phyloP scores from a whole-genome alignment of 129 eudicot species.

The Rutidosis leptorrhynchoides region DNA sequence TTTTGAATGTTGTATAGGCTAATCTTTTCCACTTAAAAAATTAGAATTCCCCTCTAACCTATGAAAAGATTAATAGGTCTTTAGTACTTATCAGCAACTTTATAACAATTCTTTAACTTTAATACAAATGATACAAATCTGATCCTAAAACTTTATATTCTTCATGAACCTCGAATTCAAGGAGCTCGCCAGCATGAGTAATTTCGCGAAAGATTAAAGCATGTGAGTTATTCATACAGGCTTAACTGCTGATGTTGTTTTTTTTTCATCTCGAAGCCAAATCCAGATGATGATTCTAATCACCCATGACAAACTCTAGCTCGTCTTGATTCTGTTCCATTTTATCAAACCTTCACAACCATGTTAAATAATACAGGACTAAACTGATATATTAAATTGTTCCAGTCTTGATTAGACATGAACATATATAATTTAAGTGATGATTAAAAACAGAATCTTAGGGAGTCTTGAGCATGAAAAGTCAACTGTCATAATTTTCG shows the following conservation, averaged over 20 bases:
- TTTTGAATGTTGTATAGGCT: background rate
- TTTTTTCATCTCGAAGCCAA: background rate
- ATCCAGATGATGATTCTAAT: slow-evolving; percentile 11
- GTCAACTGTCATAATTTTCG: slow-evolving; percentile 16
- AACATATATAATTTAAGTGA: slow-evolving; percentile 7
- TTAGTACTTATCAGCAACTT: background rate
- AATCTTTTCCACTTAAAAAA: background rate
- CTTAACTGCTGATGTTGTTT: background rate
- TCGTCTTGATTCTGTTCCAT: background rate
- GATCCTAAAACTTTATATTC: background rate
- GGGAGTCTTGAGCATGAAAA: slow-evolving; percentile 11
- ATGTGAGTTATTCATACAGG: background rate
- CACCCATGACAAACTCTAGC: background rate
- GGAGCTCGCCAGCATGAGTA: slow-evolving; percentile 10
- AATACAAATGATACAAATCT: background rate
- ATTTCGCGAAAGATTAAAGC: slow-evolving; percentile 4
- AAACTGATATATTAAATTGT: slow-evolving; percentile 6
- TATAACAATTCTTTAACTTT: background rate
- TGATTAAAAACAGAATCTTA: background rate
- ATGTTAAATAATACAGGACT: background rate
- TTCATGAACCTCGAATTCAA: slow-evolving; percentile 11
- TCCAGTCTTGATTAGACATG: slow-evolving; percentile 7
- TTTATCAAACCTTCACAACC: background rate
- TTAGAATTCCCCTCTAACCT: background rate
- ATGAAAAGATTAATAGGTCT: slow-evolving; percentile 3